These are phyloP conservation scores for Phytophthora palmivora DNA, from an alignment of 352 stramenopile species.

Conservation along the genomic window DNA sequence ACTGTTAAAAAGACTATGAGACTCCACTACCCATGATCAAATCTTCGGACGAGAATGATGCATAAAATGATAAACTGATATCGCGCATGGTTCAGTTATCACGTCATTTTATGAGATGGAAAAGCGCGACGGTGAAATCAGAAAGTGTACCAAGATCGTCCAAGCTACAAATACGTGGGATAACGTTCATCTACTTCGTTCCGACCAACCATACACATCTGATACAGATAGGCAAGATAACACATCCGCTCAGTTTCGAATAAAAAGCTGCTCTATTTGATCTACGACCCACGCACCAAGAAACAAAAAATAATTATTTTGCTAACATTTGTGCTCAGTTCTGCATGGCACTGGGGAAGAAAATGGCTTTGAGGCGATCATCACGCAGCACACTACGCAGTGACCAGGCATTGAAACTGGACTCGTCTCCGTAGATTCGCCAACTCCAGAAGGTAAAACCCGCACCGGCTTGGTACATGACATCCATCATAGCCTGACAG, in stretches of 20 bases:
- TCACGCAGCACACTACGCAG: slow-evolving; percentile 68
- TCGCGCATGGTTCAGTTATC: neutral
- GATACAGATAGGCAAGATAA: slow-evolving; percentile 12
- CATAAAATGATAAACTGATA: neutral
- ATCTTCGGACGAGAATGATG: too few species aligned
- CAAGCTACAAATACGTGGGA: neutral
- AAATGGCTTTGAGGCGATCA: slow-evolving; percentile 34
- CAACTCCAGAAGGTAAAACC: slow-evolving; percentile 81
- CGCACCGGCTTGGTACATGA: slow-evolving; percentile 58
- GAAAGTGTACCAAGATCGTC: slow-evolving; percentile 1
- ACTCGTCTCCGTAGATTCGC: slow-evolving; percentile 67
- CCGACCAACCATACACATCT: slow-evolving; percentile 2
- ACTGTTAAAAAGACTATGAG: too few species aligned
- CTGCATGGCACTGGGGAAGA: slow-evolving; percentile 21
- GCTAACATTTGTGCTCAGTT: slow-evolving; percentile 8
- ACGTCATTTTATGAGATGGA: neutral
- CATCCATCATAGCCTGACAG: slow-evolving; percentile 54
- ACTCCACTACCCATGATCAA: too few species aligned
- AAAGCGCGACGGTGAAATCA: slow-evolving; percentile 12
- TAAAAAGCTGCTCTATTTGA: slow-evolving; percentile 21
- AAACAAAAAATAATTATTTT: slow-evolving; percentile 14
- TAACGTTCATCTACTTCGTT: slow-evolving; percentile 7
- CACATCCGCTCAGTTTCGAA: slow-evolving; percentile 3
- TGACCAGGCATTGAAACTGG: slow-evolving; percentile 67
- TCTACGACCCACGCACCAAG: slow-evolving; percentile 3